These are phyloP conservation scores for Rugonectria rugulosa DNA, from an alignment of 2,329 filamentous ascomycete genomes.

Conservation along the genomic window DNA sequence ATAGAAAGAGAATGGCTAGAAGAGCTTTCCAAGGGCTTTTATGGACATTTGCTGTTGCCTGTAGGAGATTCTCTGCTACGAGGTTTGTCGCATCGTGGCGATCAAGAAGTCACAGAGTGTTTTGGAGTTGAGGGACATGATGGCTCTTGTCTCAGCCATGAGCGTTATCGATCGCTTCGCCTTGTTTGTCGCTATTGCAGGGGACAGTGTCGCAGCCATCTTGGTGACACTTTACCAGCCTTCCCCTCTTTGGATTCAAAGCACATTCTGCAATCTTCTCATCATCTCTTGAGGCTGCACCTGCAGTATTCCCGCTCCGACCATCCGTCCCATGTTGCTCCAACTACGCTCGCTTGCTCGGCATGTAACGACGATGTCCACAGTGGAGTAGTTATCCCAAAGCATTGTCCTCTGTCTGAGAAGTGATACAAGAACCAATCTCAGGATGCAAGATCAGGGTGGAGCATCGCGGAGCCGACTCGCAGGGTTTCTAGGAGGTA, in stretches of 20 bases:
- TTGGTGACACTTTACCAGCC: not conserved
- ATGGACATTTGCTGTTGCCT: slow-evolving; percentile 10
- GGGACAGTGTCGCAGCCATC: slow-evolving; percentile 10
- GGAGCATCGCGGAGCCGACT: slow-evolving; percentile 13
- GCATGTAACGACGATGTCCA: no score
- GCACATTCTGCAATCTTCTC: no score
- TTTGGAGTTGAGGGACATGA: slow-evolving; percentile 23
- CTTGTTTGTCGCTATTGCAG: no score
- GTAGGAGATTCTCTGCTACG: slow-evolving; percentile 27
- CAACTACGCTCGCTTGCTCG: not conserved
- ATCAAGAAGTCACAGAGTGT: slow-evolving; percentile 15
- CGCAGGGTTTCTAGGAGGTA: no score
- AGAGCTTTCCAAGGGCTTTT: slow-evolving; percentile 21
- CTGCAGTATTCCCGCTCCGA: no score
- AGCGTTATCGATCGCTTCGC: not conserved
- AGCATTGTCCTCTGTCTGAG: slow-evolving; percentile 21
- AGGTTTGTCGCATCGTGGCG: slow-evolving; percentile 32
- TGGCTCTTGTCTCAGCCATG: not conserved
- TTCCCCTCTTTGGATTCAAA: no score
- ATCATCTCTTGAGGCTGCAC: no score
- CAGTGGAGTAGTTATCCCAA: not conserved
- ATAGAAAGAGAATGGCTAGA: not conserved
- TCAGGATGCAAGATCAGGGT: slow-evolving; percentile 16
- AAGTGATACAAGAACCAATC: slow-evolving; percentile 31
- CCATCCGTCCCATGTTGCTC: no score